Conservation (phyloP, 805 yeast species). For the Metschnikowia similis region DNA sequence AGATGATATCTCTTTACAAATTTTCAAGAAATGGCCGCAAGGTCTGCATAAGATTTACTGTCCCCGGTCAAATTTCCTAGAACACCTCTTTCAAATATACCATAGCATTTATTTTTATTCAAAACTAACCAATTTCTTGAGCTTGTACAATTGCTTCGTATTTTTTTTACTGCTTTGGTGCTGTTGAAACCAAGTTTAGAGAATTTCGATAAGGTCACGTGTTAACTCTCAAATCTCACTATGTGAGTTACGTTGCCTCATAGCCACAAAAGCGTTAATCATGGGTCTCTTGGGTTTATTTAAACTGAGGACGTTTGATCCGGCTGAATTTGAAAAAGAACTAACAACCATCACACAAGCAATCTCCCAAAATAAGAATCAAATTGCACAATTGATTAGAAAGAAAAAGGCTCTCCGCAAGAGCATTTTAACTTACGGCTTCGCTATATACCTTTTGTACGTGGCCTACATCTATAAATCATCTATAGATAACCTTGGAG, state of each 20-base stretch:
- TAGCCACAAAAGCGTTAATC: background rate
- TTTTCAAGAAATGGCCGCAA: too few relatives aligned
- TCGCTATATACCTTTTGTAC: constrained; percentile 21
- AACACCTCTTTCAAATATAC: too few relatives aligned
- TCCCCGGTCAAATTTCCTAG: too few relatives aligned
- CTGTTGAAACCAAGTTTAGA: background rate
- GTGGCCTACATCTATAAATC: constrained; percentile 21
- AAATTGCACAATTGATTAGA: constrained; percentile 14
- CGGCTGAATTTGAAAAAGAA: constrained; percentile 41
- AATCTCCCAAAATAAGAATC: constrained; percentile 27
- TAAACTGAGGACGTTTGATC: constrained; percentile 30
- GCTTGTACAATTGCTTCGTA: too few relatives aligned
- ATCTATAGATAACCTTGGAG: constrained; percentile 8
- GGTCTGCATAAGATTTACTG: too few relatives aligned
- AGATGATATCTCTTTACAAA: too few relatives aligned
- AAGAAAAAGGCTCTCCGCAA: constrained; percentile 17
- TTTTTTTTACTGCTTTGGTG: background rate
- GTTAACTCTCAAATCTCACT: background rate
- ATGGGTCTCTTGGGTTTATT: constrained; percentile 18
- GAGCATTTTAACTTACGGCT: constrained; percentile 16
- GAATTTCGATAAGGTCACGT: constrained; percentile 2
- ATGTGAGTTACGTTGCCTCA: background rate
- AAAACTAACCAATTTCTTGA: too few relatives aligned
- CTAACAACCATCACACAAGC: constrained; percentile 33
- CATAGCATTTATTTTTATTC: too few relatives aligned